These are phyloP conservation scores for Discostella pseudostelligera DNA, from an alignment of 108 stramenopile genomes.

Conservation along the genomic window DNA sequence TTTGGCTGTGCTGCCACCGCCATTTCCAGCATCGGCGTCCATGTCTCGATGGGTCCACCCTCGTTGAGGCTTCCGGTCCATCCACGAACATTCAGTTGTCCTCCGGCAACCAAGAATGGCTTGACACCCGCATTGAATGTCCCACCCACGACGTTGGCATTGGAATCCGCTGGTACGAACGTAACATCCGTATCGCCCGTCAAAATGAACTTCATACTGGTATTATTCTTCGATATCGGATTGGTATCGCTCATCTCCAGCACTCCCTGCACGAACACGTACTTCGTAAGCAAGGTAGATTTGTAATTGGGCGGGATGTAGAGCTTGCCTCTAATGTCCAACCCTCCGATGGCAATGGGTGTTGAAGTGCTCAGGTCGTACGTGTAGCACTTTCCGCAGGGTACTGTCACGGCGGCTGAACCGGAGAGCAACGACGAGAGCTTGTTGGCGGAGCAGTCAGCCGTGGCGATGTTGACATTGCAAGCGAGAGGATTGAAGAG, in stretches of 20 bases:
- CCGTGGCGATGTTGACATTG: conserved; percentile 18
- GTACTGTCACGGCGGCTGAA: conserved; percentile 6
- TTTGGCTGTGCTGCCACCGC: conserved; percentile 19
- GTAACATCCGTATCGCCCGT: conserved; percentile 37
- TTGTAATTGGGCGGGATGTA: conserved; percentile 43
- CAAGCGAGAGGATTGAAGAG: conserved; percentile 31
- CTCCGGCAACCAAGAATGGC: conserved; percentile 68
- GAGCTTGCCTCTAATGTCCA: conserved; percentile 59
- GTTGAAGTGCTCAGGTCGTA: conserved; percentile 17
- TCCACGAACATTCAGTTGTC: conserved; percentile 50
- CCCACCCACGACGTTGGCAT: conserved; percentile 21
- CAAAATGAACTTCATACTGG: conserved; percentile 49
- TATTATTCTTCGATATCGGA: conserved; percentile 40
- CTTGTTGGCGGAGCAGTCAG: conserved; percentile 5
- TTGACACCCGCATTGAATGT: conserved; percentile 56
- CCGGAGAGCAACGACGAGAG: conserved; percentile 23
- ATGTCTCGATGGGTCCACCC: conserved; percentile 17
- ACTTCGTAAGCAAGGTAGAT: conserved; percentile 53
- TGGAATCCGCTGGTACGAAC: conserved; percentile 45
- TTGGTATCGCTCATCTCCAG: conserved; percentile 52
- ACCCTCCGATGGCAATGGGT: conserved; percentile 32
- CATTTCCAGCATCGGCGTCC: conserved; percentile 32
- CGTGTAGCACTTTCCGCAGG: conserved; percentile 36
- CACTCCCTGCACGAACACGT: conserved; percentile 68
- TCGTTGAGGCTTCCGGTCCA: conserved; percentile 19